Evolutionary conservation across 371 early-diverging fungal species (phyloP).

Genomic region (Nematocida sp.): DNA sequence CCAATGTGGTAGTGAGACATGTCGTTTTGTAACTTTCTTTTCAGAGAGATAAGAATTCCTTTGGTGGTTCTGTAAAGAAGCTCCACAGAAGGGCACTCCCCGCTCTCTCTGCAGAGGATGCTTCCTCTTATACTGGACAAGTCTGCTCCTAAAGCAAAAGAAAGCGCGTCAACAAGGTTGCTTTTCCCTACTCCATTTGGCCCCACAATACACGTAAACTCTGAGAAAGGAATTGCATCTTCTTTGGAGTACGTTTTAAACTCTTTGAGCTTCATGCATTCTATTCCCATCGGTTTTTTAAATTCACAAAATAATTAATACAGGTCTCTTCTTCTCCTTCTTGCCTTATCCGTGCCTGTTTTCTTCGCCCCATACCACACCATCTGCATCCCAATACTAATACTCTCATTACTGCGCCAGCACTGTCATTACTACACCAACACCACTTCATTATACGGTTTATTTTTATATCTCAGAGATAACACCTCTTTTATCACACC

Average conservation of each 20-base stretch:
- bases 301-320: conserved; percentile 30
- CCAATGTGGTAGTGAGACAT: conserved; percentile 72
- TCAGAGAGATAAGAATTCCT: conserved; percentile 4
- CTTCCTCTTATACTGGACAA: conserved; percentile 28
- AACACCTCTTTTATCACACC: no score
- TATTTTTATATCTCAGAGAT: no score
- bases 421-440: no score
- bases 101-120: neutral
- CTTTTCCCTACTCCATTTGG: conserved; percentile 98
- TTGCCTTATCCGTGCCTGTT: no score
- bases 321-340: no score
- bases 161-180: conserved; percentile 96
- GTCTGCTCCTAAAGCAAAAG: conserved; percentile 82
- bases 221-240: conserved; percentile 80
- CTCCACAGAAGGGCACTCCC: neutral
- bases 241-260: conserved; percentile 94
- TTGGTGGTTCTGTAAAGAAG: conserved; percentile 3
- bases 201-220: conserved; percentile 92
- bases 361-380: no score
- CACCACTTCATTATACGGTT: no score
- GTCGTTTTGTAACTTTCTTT: conserved; percentile 20
- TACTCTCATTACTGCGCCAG: no score
- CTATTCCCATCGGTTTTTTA: conserved; percentile 52
- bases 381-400: no score
- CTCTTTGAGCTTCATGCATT: conserved; percentile 80